Percentiles rank a stretch among this genome's conserved stretches.
These are phyloP conservation scores for Chrysoporthe cubensis DNA, from an alignment of 2,329 filamentous ascomycete genomes.

Conservation along the genomic window DNA sequence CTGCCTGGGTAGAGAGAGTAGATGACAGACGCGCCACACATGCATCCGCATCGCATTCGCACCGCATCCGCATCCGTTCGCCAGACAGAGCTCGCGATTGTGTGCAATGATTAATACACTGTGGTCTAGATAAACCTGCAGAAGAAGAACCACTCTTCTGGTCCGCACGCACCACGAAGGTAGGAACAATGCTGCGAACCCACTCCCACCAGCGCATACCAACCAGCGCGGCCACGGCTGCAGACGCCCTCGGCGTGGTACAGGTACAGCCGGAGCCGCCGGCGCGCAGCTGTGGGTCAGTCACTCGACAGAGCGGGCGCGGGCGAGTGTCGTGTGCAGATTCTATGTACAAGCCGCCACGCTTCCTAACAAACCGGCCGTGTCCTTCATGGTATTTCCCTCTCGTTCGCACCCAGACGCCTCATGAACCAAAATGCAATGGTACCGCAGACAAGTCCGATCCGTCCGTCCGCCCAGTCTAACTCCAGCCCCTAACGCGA, in stretches of 20 bases:
- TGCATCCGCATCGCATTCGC: too few relatives aligned
- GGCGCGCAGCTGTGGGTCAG: neutral
- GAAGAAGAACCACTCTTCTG: constrained; percentile 1
- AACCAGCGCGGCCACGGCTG: neutral
- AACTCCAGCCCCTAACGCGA: constrained; percentile 22
- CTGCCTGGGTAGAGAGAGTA: neutral
- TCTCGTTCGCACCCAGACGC: constrained; percentile 24
- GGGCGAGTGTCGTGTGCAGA: neutral
- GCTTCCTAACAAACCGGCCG: constrained; percentile 14
- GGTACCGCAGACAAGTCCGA: constrained; percentile 5
- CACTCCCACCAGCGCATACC: neutral
- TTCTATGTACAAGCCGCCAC: constrained; percentile 1
- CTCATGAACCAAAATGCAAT: constrained; percentile 27
- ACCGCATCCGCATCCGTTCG: neutral
- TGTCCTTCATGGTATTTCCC: constrained; percentile 28
- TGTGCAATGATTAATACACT: constrained; percentile 6
- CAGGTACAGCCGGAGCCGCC: neutral
- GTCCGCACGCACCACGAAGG: neutral
- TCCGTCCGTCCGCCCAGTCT: constrained; percentile 4
- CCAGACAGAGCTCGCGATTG: neutral
- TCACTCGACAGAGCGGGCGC: neutral
- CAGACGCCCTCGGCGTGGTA: neutral
- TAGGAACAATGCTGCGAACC: neutral
- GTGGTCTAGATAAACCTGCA: constrained; percentile 5
- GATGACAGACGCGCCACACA: too few relatives aligned